phyloP scores from a whole-genome alignment of 345 rosid species.

The Schrenkiella parvula region DNA sequence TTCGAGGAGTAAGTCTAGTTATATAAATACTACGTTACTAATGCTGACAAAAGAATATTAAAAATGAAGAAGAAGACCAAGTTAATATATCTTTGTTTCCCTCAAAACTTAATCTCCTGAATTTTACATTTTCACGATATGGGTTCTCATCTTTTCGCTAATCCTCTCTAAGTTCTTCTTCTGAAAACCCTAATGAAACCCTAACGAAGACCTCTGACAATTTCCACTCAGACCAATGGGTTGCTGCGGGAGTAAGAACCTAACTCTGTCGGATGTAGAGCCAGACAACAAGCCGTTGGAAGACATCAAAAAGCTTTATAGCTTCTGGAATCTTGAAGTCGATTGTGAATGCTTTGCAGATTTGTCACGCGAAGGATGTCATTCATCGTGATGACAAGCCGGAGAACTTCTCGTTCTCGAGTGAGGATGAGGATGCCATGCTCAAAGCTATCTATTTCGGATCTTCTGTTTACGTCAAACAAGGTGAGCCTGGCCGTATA shows the following conservation, averaged over 20 bases:
- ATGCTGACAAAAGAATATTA: neutral
- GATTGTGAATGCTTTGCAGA: constrained; percentile 53
- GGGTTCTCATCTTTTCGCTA: neutral
- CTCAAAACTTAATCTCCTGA: neutral
- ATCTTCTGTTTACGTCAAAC: constrained; percentile 43
- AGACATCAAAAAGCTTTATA: too few species aligned
- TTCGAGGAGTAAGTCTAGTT: neutral
- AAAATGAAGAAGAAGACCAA: neutral
- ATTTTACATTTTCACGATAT: neutral
- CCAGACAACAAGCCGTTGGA: too few species aligned
- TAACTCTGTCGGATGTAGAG: neutral
- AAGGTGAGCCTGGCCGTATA: neutral
- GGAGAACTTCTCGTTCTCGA: constrained; percentile 59
- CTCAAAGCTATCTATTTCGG: constrained; percentile 72
- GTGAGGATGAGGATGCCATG: constrained; percentile 42
- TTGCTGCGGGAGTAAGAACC: neutral
- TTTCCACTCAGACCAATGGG: neutral
- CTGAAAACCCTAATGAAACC: neutral
- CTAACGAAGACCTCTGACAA: neutral
- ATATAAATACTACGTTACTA: neutral
- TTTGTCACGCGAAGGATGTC: constrained; percentile 63
- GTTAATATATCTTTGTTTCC: neutral
- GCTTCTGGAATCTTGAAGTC: constrained; percentile 42
- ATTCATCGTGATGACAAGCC: constrained; percentile 73
- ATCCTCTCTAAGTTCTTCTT: neutral